Percentiles rank a stretch among this genome's conserved stretches.
phyloP scores from a whole-genome alignment of 208 protist species.

The Trypanosoma cruzi region DNA sequence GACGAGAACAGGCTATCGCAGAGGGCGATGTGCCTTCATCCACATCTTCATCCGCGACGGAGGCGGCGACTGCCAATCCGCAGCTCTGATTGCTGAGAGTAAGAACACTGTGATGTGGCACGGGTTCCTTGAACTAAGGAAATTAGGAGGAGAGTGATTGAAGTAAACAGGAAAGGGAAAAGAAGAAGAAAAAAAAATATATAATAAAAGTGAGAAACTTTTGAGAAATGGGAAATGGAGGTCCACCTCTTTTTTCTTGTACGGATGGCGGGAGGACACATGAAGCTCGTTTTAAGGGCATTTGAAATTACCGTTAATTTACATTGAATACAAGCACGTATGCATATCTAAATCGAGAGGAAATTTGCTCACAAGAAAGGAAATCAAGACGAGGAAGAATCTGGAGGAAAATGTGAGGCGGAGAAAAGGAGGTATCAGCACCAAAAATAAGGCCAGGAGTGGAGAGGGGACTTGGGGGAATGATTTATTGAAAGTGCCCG shows the following conservation, averaged over 20 bases:
- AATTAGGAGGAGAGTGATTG: not conserved
- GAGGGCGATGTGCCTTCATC: slow-evolving; percentile 42
- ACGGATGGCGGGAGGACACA: not conserved
- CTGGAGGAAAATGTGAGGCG: not conserved
- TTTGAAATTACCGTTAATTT: slow-evolving; percentile 14
- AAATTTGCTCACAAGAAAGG: not conserved
- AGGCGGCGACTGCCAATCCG: not conserved
- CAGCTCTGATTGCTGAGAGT: not conserved
- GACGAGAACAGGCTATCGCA: slow-evolving; percentile 47
- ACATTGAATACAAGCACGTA: not conserved
- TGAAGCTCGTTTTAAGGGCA: not conserved
- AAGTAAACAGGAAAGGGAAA: not conserved
- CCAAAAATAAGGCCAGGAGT: not conserved
- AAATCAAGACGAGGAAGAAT: not conserved
- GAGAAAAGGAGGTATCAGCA: not conserved
- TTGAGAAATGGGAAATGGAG: not conserved
- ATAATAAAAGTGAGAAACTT: not conserved
- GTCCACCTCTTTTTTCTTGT: not conserved
- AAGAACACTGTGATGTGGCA: not conserved
- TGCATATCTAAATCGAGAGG: not conserved
- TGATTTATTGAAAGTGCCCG: not conserved
- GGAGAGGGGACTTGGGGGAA: not conserved
- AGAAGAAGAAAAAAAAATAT: not conserved
- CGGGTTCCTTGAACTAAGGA: not conserved
- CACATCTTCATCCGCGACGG: not conserved